A percentile compares a stretch with the other conserved stretches of the same genome.
phyloP scores from a whole-genome alignment of 106 monocot species.

The Alisma plantagoaquatica region DNA sequence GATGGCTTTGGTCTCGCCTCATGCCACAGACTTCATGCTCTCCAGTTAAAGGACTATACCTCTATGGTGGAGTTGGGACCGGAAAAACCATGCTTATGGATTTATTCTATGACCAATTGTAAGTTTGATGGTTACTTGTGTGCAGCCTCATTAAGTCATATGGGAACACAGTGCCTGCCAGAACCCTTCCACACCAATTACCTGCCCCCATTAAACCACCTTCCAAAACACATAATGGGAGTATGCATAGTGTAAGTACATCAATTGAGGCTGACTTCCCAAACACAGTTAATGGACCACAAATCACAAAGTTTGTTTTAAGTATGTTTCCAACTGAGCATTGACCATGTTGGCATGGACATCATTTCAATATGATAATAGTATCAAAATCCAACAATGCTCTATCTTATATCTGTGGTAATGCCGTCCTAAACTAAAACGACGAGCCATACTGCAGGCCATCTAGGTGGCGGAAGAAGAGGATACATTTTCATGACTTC shows the following conservation, averaged over 20 bases:
- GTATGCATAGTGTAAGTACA: neutral
- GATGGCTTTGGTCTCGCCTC: conserved; percentile 89
- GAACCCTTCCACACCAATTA: no score
- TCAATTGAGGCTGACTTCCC: neutral
- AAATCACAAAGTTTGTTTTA: neutral
- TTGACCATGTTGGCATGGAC: no score
- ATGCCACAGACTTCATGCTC: conserved; percentile 62
- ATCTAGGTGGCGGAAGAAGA: conserved; percentile 82
- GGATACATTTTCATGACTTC: conserved; percentile 99
- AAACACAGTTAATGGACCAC: neutral
- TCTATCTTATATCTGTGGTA: no score
- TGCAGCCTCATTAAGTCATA: neutral
- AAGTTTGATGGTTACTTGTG: conserved; percentile 16
- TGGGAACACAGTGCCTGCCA: no score
- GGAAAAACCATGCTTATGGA: conserved; percentile 99
- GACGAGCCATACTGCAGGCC: conserved; percentile 66
- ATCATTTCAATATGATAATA: no score
- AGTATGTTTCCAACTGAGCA: no score
- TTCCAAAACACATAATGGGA: no score
- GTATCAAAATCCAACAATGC: no score
- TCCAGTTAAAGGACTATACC: conserved; percentile 80
- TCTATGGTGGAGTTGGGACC: conserved; percentile 97
- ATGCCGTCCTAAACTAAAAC: no score
- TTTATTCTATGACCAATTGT: conserved; percentile 91
- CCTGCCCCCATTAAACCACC: no score